These are phyloP conservation scores for Acer campestre DNA, from an alignment of 345 rosid genomes.

Conservation along the genomic window DNA sequence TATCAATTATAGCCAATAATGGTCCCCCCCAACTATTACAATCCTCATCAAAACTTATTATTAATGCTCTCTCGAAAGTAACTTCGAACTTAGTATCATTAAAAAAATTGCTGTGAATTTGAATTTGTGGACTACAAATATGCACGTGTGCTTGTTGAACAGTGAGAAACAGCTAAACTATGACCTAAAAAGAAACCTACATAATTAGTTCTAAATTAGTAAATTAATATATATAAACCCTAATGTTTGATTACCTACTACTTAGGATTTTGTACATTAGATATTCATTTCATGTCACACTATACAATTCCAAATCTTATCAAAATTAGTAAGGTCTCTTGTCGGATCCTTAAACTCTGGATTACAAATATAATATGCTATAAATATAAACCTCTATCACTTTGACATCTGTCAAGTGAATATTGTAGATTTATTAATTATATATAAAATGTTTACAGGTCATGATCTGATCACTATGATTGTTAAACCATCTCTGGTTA, in stretches of 20 bases:
- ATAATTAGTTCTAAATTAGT: neutral
- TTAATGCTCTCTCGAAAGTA: constrained; percentile 32
- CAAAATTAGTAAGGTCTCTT: constrained; percentile 3
- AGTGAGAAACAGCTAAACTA: constrained; percentile 30
- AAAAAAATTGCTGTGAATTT: constrained; percentile 26
- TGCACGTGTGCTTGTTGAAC: constrained; percentile 43
- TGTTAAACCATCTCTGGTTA: constrained; percentile 11
- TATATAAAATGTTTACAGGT: constrained; percentile 10
- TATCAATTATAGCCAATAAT: constrained; percentile 20
- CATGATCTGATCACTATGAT: constrained; percentile 18
- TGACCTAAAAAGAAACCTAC: constrained; percentile 31
- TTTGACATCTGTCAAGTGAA: neutral
- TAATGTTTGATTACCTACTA: constrained; percentile 33
- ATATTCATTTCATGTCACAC: constrained; percentile 6
- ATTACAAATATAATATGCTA: neutral
- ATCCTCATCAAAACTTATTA: constrained; percentile 1
- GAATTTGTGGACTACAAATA: constrained; percentile 47
- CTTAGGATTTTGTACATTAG: neutral
- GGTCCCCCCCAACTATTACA: constrained; percentile 30
- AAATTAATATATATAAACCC: constrained; percentile 1
- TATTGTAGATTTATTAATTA: neutral
- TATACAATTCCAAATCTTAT: neutral
- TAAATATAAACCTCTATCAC: neutral
- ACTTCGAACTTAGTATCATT: constrained; percentile 25
- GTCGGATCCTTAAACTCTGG: constrained; percentile 13